Conservation (phyloP, 108 stramenopile species). For the Nannochloropsis salina region DNA sequence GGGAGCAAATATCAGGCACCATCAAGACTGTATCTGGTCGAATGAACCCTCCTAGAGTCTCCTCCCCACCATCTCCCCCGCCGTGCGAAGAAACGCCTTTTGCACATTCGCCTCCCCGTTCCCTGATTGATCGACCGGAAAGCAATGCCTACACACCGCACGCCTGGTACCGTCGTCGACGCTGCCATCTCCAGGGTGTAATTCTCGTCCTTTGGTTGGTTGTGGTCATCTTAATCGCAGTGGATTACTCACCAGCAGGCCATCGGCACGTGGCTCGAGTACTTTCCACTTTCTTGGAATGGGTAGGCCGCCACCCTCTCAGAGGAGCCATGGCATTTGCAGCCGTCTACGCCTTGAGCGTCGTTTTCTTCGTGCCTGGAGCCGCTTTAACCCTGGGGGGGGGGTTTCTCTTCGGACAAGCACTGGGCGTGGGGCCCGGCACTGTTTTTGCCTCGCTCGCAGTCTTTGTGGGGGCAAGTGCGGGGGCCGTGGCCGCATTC, state of each 20-base stretch:
- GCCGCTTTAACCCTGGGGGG: constrained; percentile 6
- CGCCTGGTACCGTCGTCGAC: not conserved
- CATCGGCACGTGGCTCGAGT: not conserved
- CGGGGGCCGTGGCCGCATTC: not conserved
- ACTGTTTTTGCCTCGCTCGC: not conserved
- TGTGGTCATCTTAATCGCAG: not conserved
- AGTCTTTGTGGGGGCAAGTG: not conserved
- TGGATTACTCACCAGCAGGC: not conserved
- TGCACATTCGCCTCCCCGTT: not conserved
- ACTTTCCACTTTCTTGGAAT: not conserved
- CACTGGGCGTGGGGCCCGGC: not conserved
- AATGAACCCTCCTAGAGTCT: too few relatives aligned
- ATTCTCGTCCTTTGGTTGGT: not conserved
- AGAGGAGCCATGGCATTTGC: constrained; percentile 22
- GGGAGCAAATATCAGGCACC: too few relatives aligned
- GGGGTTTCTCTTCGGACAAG: constrained; percentile 20
- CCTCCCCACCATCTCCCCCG: not conserved
- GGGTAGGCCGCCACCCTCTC: not conserved
- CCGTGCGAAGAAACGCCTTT: not conserved
- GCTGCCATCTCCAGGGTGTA: not conserved
- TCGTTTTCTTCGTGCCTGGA: constrained; percentile 20
- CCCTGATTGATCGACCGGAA: too few relatives aligned
- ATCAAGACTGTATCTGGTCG: too few relatives aligned
- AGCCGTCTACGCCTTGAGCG: not conserved
- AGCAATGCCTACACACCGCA: not conserved